phyloP scores from a whole-genome alignment of 169 alveolate genomes.

The Cryptosporidium xiaoi region DNA sequence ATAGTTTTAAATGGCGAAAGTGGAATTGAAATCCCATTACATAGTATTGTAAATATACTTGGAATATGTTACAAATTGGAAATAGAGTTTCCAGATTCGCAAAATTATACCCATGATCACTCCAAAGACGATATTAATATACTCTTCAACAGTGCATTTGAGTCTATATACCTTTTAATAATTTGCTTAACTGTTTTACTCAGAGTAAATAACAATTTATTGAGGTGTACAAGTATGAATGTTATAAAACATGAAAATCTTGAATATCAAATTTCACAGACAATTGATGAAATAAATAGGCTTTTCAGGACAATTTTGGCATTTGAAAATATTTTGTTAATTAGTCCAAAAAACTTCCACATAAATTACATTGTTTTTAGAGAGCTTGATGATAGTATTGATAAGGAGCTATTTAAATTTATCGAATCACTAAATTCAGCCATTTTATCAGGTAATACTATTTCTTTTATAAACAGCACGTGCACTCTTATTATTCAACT shows the following conservation, averaged over 20 bases:
- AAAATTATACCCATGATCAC: not conserved
- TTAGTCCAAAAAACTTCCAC: not conserved
- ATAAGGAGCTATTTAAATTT: constrained; percentile 1
- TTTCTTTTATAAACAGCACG: not conserved
- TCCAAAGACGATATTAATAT: not conserved
- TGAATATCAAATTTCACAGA: constrained; percentile 15
- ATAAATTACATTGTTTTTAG: too few species aligned
- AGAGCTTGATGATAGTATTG: too few species aligned
- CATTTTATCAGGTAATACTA: constrained; percentile 2
- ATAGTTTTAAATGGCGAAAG: not conserved
- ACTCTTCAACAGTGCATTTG: too few species aligned
- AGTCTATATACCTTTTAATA: too few species aligned
- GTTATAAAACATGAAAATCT: not conserved
- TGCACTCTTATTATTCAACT: constrained; percentile 11
- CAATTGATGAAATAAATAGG: not conserved
- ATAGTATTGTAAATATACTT: constrained; percentile 5
- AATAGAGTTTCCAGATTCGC: not conserved
- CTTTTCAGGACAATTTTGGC: constrained; percentile 2
- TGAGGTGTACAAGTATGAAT: too few species aligned
- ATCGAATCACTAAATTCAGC: not conserved
- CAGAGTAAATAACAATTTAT: too few species aligned
- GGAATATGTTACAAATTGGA: constrained; percentile 9
- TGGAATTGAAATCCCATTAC: not conserved
- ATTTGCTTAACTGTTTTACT: too few species aligned
- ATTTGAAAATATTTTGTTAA: not conserved